Evolutionary conservation across 164 flowering plant genomes (phyloP), one percentile per base, ranked within the genome.

Genomic region (Berberis vulgaris): DNA sequence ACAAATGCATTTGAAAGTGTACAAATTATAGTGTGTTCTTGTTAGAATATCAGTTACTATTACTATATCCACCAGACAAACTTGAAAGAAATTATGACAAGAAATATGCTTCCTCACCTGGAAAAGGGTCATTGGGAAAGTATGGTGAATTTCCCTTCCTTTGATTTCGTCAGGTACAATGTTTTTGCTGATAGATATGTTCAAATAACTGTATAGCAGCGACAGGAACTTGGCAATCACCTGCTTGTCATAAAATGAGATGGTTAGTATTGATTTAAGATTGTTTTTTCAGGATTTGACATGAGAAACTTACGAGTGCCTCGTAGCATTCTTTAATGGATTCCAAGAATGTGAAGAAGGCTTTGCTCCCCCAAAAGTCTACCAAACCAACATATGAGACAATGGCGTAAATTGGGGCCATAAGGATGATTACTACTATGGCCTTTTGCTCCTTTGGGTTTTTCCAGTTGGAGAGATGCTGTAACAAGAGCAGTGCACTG

Each of bases 361-460:
- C 66, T 69, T 84, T 82, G 78, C 96, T 89, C 60, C 99, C 96
- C n/a, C 55, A 72, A 53, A 87, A 68, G 78, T 94, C 96, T 71
- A 85, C 55, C 69, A 94, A 73, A 65, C 97, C 97, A 43, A 85
- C 78, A 72, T 83, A 91, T 11, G 99, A 87, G 67, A 65, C 81
- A 26, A 80, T 11, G 41, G 96, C 91, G 75, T 88, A 91, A 47
- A 94, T 65, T 1, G 97, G 97, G 46, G 97, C 96, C 96, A 91
- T 89, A 12, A 87, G 81, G 52, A 94, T 77, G 71, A 94, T 94
- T 46, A 94, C 72, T 4, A 91, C 41, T 53, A 94, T 94, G 59
- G 99, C 91, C 74, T 83, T 91, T 67, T 91, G 99, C 77, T 94
- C 96, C 83, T 89, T 89, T 3, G 99, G 95, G 70, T 89, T 91